These are phyloP conservation scores for Heritiera fomes DNA, from an alignment of 345 rosid species.

Conservation along the genomic window DNA sequence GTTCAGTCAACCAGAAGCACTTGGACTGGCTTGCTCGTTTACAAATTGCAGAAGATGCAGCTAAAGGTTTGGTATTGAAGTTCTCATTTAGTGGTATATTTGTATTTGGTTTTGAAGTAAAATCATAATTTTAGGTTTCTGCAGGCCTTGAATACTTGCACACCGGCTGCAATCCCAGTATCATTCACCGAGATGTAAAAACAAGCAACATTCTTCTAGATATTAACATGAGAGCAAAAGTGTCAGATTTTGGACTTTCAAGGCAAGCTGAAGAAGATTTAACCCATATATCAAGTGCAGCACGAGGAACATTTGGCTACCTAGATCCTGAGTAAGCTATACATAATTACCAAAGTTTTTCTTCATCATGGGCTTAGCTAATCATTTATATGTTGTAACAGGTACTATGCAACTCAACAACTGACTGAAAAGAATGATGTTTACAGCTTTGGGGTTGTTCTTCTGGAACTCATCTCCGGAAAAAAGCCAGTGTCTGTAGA, in stretches of 20 bases:
- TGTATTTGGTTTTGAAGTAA: conserved; percentile 16
- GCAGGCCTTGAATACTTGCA: conserved; percentile 98
- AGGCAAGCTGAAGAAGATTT: conserved; percentile 91
- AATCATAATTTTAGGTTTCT: conserved; percentile 40
- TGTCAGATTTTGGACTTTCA: conserved; percentile 97
- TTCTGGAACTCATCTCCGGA: conserved; percentile 87
- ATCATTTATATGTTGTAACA: conserved; percentile 27
- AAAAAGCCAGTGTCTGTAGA: conserved; percentile 79
- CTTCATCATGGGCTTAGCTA: conserved; percentile 5
- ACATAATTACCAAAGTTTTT: not conserved
- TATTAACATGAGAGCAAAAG: conserved; percentile 91
- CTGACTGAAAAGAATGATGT: conserved; percentile 96
- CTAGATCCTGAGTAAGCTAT: conserved; percentile 89
- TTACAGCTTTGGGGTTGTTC: conserved; percentile 97
- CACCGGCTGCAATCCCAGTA: conserved; percentile 90
- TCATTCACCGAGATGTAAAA: conserved; percentile 95
- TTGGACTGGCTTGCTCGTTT: conserved; percentile 80
- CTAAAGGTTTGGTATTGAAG: conserved; percentile 63
- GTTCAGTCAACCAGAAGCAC: conserved; percentile 55
- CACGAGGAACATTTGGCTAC: conserved; percentile 92
- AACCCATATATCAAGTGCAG: conserved; percentile 87
- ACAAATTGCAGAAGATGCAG: conserved; percentile 85
- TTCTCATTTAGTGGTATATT: conserved; percentile 12
- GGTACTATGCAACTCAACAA: conserved; percentile 90
- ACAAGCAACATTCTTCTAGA: conserved; percentile 93